These are phyloP conservation scores for Tylopilus felleus DNA, from an alignment of 768 basidiomycete genomes.

Conservation along the genomic window DNA sequence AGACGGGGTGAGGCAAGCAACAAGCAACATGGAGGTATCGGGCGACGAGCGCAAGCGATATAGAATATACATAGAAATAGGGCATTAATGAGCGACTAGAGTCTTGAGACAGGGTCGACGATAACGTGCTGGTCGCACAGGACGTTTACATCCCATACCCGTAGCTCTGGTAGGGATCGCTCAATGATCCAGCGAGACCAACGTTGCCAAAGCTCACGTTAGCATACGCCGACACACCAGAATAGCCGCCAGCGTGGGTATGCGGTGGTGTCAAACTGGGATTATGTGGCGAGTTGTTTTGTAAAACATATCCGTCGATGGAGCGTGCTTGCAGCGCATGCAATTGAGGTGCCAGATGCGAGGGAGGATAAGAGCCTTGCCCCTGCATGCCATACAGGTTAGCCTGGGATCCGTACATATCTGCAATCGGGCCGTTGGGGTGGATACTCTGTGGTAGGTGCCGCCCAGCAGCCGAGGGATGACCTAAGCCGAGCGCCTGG, in stretches of 20 bases:
- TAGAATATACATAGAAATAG: conserved; percentile 39
- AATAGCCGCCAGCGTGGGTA: conserved; percentile 53
- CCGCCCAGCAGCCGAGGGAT: conserved; percentile 44
- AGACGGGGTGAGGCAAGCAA: conserved; percentile 39
- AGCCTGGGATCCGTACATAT: conserved; percentile 63
- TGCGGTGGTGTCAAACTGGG: conserved; percentile 58
- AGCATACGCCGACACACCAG: conserved; percentile 48
- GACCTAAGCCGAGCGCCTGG: conserved; percentile 49
- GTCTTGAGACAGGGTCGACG: conserved; percentile 9
- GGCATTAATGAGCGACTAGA: conserved; percentile 30
- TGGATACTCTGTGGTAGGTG: conserved; percentile 56
- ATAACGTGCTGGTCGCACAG: conserved; percentile 28
- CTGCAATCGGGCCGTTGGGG: conserved; percentile 52
- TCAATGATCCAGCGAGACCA: conserved; percentile 50
- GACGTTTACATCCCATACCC: conserved; percentile 74
- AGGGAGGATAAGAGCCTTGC: conserved; percentile 56
- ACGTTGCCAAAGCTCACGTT: conserved; percentile 53
- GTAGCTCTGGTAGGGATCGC: conserved; percentile 77
- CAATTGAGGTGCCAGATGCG: conserved; percentile 49
- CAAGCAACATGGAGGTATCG: conserved; percentile 33
- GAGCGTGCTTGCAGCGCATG: conserved; percentile 65
- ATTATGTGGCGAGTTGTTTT: conserved; percentile 66
- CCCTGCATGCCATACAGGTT: conserved; percentile 59
- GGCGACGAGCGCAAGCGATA: conserved; percentile 31
- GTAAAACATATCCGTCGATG: conserved; percentile 80